Evolutionary conservation across 352 stramenopile species (phyloP).

Genomic region (Pythium insidiosum): DNA sequence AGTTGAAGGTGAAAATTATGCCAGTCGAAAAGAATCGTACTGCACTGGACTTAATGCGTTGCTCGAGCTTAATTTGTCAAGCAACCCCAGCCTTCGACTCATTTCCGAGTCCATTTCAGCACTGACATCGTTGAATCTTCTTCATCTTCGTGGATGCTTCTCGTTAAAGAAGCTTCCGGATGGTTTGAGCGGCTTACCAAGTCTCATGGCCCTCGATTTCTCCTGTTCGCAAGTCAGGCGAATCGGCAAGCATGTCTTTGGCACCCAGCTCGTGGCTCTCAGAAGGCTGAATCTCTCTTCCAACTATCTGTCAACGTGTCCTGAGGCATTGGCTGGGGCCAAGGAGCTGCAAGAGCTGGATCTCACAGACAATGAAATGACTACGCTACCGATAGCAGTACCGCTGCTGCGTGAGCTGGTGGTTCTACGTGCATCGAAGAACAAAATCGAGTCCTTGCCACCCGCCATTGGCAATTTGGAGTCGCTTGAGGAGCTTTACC

Average conservation of each 20-base stretch:
- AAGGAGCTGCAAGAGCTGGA: slow-evolving; percentile 11
- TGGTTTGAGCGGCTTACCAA: slow-evolving; percentile 28
- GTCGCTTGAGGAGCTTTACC: slow-evolving; percentile 33
- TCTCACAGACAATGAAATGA: slow-evolving; percentile 10
- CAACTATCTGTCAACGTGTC: slow-evolving; percentile 32
- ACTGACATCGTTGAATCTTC: slow-evolving; percentile 24
- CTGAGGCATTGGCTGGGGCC: slow-evolving; percentile 5
- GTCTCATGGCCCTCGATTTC: slow-evolving; percentile 30
- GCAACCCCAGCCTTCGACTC: slow-evolving; percentile 25
- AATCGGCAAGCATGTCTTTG: slow-evolving; percentile 41
- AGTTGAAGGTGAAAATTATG: neutral
- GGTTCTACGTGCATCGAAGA: slow-evolving; percentile 7
- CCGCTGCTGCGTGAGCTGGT: slow-evolving; percentile 11
- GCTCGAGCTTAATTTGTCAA: slow-evolving; percentile 43
- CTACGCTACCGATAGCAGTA: slow-evolving; percentile 3
- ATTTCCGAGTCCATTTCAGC: slow-evolving; percentile 28
- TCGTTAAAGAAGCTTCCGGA: slow-evolving; percentile 30
- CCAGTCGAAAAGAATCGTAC: slow-evolving; percentile 8
- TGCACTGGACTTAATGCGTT: slow-evolving; percentile 28
- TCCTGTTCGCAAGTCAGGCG: slow-evolving; percentile 39
- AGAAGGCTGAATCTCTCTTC: slow-evolving; percentile 32
- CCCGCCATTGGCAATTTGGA: slow-evolving; percentile 26
- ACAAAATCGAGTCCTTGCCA: slow-evolving; percentile 16
- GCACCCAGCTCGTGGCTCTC: slow-evolving; percentile 18
- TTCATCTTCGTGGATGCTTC: slow-evolving; percentile 31